phyloP scores from a whole-genome alignment of 352 stramenopile species.

The Pythium oligandrum region DNA sequence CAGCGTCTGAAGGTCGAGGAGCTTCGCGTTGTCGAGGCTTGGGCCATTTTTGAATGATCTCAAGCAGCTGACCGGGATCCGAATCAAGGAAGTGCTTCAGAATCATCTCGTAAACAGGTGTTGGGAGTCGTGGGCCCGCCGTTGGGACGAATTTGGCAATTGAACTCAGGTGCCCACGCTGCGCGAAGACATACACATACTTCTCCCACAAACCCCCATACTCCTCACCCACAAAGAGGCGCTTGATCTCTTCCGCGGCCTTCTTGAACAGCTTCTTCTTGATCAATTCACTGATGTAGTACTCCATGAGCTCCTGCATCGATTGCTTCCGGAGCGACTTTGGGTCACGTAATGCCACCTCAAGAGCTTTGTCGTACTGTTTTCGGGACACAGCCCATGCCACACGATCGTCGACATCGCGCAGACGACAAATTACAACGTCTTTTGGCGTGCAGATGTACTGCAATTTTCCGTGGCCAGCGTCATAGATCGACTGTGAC shows the following conservation, averaged over 20 bases:
- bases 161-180: constrained; percentile 63
- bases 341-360: constrained; percentile 58
- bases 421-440: constrained; percentile 77
- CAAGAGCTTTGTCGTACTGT: constrained; percentile 52
- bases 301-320: constrained; percentile 68
- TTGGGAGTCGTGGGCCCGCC: constrained; percentile 54
- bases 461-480: constrained; percentile 51
- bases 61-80: constrained; percentile 64
- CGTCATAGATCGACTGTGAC: constrained; percentile 57
- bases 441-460: constrained; percentile 85
- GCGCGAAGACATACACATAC: constrained; percentile 84
- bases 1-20: constrained; percentile 5
- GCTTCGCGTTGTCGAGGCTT: constrained; percentile 54
- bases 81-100: constrained; percentile 82
- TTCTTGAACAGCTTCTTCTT: constrained; percentile 69
- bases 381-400: constrained; percentile 60
- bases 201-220: constrained; percentile 77
- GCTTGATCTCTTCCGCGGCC: constrained; percentile 68
- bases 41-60: constrained; percentile 81
- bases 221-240: constrained; percentile 62
- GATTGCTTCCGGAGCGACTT: constrained; percentile 45
- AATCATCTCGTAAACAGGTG: constrained; percentile 81
- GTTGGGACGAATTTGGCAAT: constrained; percentile 78
- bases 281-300: constrained; percentile 68
- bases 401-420: constrained; percentile 76